Percentiles rank a stretch among this genome's conserved stretches.
Conservation (phyloP, 179 eudicot genomes). For the Pouteria campechiana region DNA sequence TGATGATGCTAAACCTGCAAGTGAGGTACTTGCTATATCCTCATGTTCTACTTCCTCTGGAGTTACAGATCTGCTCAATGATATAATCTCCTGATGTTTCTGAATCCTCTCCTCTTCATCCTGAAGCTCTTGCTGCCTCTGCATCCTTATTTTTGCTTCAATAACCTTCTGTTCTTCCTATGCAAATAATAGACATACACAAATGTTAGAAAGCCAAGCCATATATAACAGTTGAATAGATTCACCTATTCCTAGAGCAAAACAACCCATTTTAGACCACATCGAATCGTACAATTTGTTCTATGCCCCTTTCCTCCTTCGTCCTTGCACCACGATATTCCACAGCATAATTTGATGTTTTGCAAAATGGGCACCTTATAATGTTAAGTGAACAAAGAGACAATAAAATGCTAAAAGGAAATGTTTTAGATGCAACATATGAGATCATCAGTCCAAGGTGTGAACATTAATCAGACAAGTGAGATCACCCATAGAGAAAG, state of each 20-base stretch:
- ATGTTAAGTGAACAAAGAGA: no score
- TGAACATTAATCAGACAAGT: neutral
- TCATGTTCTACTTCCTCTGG: conserved; percentile 34
- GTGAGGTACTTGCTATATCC: conserved; percentile 41
- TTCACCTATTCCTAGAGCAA: no score
- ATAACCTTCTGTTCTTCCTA: conserved; percentile 99
- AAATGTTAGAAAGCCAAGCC: neutral
- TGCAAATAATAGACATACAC: conserved; percentile 6
- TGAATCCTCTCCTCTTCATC: conserved; percentile 69
- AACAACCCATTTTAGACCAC: no score
- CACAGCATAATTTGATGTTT: conserved; percentile 89
- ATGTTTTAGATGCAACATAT: no score
- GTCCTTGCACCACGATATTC: conserved; percentile 91
- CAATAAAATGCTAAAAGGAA: no score
- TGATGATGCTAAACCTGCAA: no score
- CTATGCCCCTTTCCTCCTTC: conserved; percentile 86
- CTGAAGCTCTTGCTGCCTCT: conserved; percentile 70
- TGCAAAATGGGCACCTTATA: conserved; percentile 91
- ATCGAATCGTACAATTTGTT: conserved; percentile 73
- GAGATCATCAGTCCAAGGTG: no score
- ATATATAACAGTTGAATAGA: no score
- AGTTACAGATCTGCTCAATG: conserved; percentile 29
- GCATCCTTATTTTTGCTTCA: conserved; percentile 99
- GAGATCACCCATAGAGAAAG: no score
- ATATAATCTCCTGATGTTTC: conserved; percentile 33